Conservation (phyloP, 768 basidiomycete genomes). For the Lactarius trivialis region DNA sequence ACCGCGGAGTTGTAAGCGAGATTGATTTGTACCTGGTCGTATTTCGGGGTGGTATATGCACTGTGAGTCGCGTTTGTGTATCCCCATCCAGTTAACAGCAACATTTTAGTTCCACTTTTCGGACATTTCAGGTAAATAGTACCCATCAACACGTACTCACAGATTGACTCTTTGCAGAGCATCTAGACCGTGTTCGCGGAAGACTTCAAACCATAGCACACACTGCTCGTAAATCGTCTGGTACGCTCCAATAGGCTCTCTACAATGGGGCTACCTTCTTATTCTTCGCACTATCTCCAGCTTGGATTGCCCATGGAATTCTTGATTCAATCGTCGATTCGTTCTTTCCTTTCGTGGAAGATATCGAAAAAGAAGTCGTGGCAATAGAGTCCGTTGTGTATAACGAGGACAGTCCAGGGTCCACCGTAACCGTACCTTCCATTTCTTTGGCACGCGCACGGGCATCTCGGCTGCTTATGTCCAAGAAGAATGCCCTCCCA, state of each 20-base stretch:
- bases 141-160: slow-evolving; percentile 6
- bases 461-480: not conserved
- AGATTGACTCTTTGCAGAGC: slow-evolving; percentile 40
- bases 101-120: slow-evolving; percentile 78
- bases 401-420: slow-evolving; percentile 23
- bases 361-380: slow-evolving; percentile 51
- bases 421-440: slow-evolving; percentile 5
- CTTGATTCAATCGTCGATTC: slow-evolving; percentile 92
- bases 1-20: slow-evolving; percentile 53
- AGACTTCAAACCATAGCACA: slow-evolving; percentile 60
- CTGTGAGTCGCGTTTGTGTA: slow-evolving; percentile 38
- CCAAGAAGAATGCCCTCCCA: not conserved
- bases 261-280: not conserved
- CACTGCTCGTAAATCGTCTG: slow-evolving; percentile 64
- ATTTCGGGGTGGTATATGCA: slow-evolving; percentile 80
- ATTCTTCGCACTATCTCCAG: slow-evolving; percentile 34
- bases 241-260: slow-evolving; percentile 34
- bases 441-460: not conserved
- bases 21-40: slow-evolving; percentile 86
- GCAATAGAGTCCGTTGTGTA: slow-evolving; percentile 60
- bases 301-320: slow-evolving; percentile 91
- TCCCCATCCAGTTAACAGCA: not conserved
- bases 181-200: slow-evolving; percentile 68
- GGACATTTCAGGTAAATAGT: slow-evolving; percentile 56
- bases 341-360: slow-evolving; percentile 78